A percentile compares a stretch with the other conserved stretches of the same genome.
Conservation (phyloP, 2,329 filamentous ascomycete genomes). For the Botrytis byssoidea region DNA sequence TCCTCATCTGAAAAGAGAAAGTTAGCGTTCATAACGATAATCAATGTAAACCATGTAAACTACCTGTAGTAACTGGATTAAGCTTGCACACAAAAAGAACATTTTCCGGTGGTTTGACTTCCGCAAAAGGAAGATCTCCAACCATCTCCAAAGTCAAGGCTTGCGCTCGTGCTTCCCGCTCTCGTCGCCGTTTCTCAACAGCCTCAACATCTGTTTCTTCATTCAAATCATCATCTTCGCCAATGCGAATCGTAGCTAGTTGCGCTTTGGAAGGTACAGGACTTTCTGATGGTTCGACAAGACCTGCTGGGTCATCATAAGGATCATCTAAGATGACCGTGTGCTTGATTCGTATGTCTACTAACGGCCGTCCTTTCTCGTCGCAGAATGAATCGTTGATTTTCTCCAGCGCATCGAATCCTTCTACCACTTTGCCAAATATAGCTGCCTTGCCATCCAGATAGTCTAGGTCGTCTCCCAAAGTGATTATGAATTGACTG, state of each 20-base stretch:
- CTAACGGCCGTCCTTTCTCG: constrained; percentile 78
- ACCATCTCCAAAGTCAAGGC: constrained; percentile 97
- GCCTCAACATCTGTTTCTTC: constrained; percentile 75
- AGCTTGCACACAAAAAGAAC: constrained; percentile 98
- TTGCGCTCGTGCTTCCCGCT: constrained; percentile 89
- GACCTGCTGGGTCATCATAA: constrained; percentile 74
- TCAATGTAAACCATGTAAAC: constrained; percentile 8
- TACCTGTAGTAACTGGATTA: constrained; percentile 84
- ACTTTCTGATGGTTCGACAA: constrained; percentile 75
- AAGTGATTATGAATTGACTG: constrained; percentile 91
- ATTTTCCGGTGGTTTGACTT: constrained; percentile 96
- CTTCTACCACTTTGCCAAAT: constrained; percentile 93
- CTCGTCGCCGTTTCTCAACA: constrained; percentile 73
- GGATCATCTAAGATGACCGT: constrained; percentile 91
- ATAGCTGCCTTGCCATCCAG: constrained; percentile 92
- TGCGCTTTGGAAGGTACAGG: constrained; percentile 82
- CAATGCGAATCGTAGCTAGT: constrained; percentile 86
- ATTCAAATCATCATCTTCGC: constrained; percentile 79
- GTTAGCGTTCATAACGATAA: constrained; percentile 18
- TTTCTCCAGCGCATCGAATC: constrained; percentile 90
- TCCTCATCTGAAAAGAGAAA: constrained; percentile 65
- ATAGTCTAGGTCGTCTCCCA: constrained; percentile 86
- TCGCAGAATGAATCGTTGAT: constrained; percentile 90
- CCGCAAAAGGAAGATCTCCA: constrained; percentile 93
- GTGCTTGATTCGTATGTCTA: constrained; percentile 93